Evolutionary conservation across 1,284 basidiomycete genomes (phyloP), one percentile per base, ranked within the genome.

Genomic region (Austroboletus niveus): DNA sequence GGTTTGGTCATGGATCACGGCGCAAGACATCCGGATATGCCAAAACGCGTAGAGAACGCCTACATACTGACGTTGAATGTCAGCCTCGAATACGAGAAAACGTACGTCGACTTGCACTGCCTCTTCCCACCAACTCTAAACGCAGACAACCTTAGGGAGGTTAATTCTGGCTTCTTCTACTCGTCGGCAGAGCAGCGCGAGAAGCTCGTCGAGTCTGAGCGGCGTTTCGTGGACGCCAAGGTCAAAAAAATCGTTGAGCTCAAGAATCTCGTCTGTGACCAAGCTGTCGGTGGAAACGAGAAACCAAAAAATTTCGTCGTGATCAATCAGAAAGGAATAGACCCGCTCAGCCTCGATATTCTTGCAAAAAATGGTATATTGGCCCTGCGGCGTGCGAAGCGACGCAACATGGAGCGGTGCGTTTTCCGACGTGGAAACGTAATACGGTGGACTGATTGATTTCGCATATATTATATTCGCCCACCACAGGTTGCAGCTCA

Each of bases 141-240:
- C 51, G 64, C 50, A 63, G 42, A 54, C 43, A 58, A 47, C 55
- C 51, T 55, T 60, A 97, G 94, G 59, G 97, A 99, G 80, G 93
- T 99, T 70, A 99, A 99, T 78, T 98, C 97, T 44, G 87, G 94
- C 20, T 99, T 99, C 83, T 99, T 98, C 81, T 99, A 99, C 75
- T 98, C 94, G 5, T 95, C 94, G 2, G 91, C 97, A 12, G 97
- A 98, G 67, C 97, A 99, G 73, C 87, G 97, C 39, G 96, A 99
- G 74, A 99, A 98, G 76, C 87, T 99, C 12, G 94, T 99, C 55
- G 97, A 99, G 73, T 94, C 94, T 4, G 97, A 99, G 70, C 85
- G 97, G 51, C 83, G 85, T 54, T 96, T 96, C 69, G 90, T 96
- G 44, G 97, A 99, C 69, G 89, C 85, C 51, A 97, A 97, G 72